A percentile compares a stretch with the other conserved stretches of the same genome.
These are phyloP conservation scores for Elongisporangium anandrum DNA, from an alignment of 352 stramenopile genomes.

Conservation along the genomic window DNA sequence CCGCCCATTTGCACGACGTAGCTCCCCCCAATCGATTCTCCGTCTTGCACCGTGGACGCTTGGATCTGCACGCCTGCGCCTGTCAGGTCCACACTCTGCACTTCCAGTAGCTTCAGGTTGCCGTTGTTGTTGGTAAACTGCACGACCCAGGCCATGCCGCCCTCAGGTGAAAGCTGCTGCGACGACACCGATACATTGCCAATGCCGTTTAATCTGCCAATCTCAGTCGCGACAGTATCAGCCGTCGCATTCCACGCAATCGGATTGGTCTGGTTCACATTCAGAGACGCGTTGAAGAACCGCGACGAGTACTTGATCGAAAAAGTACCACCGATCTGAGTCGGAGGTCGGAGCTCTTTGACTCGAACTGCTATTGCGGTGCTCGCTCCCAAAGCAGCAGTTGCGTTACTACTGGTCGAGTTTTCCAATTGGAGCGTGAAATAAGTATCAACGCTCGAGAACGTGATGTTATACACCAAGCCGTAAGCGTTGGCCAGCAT, in stretches of 20 bases:
- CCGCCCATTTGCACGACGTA: conserved; percentile 60
- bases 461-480: conserved; percentile 46
- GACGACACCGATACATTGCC: conserved; percentile 39
- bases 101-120: conserved; percentile 29
- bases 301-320: conserved; percentile 36
- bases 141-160: conserved; percentile 59
- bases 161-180: conserved; percentile 39
- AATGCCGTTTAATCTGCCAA: conserved; percentile 43
- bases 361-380: conserved; percentile 11
- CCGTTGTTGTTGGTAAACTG: conserved; percentile 65
- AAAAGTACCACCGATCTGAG: conserved; percentile 45
- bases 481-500: conserved; percentile 25
- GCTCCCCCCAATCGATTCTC: conserved; percentile 37
- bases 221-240: conserved; percentile 15
- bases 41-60: conserved; percentile 33
- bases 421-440: conserved; percentile 18
- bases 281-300: conserved; percentile 31
- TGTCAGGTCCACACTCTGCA: conserved; percentile 47
- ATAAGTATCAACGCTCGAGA: conserved; percentile 47
- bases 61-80: conserved; percentile 29
- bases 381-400: conserved; percentile 7
- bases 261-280: conserved; percentile 15
- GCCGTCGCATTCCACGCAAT: conserved; percentile 56
- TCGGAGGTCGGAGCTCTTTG: conserved; percentile 26
- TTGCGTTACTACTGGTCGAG: conserved; percentile 7